Evolutionary conservation across 345 rosid species (phyloP), one percentile per base, ranked within the genome.

Genomic region (Passiflora organensis): DNA sequence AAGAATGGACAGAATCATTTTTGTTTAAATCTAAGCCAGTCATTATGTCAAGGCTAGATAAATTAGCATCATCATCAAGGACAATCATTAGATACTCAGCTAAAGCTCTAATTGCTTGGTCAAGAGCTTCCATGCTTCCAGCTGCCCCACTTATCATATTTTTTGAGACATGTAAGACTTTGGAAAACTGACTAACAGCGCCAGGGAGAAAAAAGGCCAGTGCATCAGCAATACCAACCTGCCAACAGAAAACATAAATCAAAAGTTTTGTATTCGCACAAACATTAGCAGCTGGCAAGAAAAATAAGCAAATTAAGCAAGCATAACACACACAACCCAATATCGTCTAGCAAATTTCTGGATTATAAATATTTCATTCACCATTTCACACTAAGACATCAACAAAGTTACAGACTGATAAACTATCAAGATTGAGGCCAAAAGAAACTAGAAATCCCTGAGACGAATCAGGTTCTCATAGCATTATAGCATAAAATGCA

Each of bases 131-230:
- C 55, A 78, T 73, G 66, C 82, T 81, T 71, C 95, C 96, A 68
- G 87, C 94, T 69, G 98, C 98, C 59, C 98, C 98, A 57, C 91
- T 91, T 51, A 78, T 78, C 87, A 84, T 81, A 52, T 80, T 68
- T 62, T 84, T 86, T 6, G 95, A 70, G 67, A 78, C 76, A 73
- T 81, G 82, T 68, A 91, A 67, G 55, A 88, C 96, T 76, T 84
- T 86, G 24, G 79, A 68, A 66, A 91, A 77, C 62, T 91, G 95
- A 73, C 96, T 88, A 58, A 88, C 80, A 60, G 84, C 94, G 63
- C 95, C 98, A 64, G 98, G 98, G 60, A 91, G 77, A 69, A 86
- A 91, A 84, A 86, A 91, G 63, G 91, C 95, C 78, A 91, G 71
- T 34, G 86, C 86, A 78, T 88, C 94, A 47, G 96, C 85, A 62